These are phyloP conservation scores for Onygena corvina DNA, from an alignment of 2,329 filamentous ascomycete species.

Conservation along the genomic window DNA sequence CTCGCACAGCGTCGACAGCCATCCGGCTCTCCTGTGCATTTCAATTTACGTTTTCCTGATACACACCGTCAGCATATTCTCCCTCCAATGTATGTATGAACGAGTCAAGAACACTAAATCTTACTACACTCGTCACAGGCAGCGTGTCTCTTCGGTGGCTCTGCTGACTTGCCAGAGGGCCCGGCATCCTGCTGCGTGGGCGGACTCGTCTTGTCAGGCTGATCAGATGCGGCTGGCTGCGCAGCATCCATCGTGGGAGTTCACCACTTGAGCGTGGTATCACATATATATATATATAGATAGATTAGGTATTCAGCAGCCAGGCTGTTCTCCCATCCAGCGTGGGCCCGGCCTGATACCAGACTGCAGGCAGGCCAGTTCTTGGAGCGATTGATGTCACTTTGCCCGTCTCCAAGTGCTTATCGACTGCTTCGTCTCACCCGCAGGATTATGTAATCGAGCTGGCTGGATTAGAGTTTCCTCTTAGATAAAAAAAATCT, in stretches of 20 bases:
- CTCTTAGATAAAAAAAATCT: conserved; percentile 1
- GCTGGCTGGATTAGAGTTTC: too few species aligned
- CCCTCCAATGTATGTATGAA: conserved; percentile 16
- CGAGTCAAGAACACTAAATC: conserved; percentile 15
- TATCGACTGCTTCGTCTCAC: too few species aligned
- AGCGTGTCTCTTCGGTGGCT: conserved; percentile 31
- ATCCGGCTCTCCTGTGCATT: conserved; percentile 36
- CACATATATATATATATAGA: neutral
- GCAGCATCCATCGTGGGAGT: neutral
- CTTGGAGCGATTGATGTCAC: neutral
- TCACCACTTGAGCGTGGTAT: neutral
- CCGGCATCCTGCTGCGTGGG: conserved; percentile 15
- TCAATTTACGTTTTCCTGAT: conserved; percentile 37
- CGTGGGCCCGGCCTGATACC: too few species aligned
- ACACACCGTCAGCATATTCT: conserved; percentile 11
- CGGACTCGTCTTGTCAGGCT: conserved; percentile 1
- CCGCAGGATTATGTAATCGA: too few species aligned
- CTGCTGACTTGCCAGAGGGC: conserved; percentile 1
- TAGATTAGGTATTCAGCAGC: too few species aligned
- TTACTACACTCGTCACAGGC: conserved; percentile 41
- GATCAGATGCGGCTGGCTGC: neutral
- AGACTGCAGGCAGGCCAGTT: too few species aligned
- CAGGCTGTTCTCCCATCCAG: neutral
- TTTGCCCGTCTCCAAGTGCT: too few species aligned
- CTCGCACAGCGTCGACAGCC: conserved; percentile 35